Base-by-base conservation (phyloP, 805 yeast genomes). In the Isabelozyma pseudorhagii region DNA sequence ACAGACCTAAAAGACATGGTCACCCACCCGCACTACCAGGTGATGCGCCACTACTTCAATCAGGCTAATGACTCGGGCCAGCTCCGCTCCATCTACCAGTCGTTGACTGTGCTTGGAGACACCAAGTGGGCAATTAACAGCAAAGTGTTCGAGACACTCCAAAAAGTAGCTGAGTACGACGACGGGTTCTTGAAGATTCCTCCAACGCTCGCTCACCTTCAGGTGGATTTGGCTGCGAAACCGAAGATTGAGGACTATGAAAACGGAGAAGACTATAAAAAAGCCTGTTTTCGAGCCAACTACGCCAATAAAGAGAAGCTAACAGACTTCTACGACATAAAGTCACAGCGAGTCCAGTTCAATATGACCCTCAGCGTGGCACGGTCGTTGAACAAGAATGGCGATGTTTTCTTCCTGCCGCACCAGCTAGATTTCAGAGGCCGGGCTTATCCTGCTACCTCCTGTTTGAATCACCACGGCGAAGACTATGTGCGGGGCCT, bases 371-470 rank as follows among this genome's bases (percentile, higher is more conserved):
- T 47, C 10, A 42, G 51, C 28, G 39, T 72, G 3, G 67, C 69
- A 2, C 58, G 60, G 8, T 58, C 70, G 1, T 62, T 61, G 41
- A 62, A 57, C 4, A 50, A 51, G 14, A 64, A 65, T 47, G 77
- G 75, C 9, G 75, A 71, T 34, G 56, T 62, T 18, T 50, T 74
- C 10, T 74, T 62, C 49, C 58, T 68, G 15, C 77, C 78, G 1
- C 76, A 74, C 48, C 51, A 56, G 6, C 51, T 68, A 40, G 79
- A 74, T 53, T 74, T 74, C 46, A 56, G 79, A 42, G 76, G 78
- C 5, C 53, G 79, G 18, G 68, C 68, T 1, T 74, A 74, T 51
- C 76, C 79, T 1, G 55, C 66, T 58, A 69, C 66, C 0, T 66
- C 76, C 8, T 40, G 60, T 17, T 52, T 74, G 29, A 59, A 69